A percentile compares a stretch with the other conserved stretches of the same genome.
Conservation (phyloP, 352 stramenopile species). For the Globisporangium nodosum region DNA sequence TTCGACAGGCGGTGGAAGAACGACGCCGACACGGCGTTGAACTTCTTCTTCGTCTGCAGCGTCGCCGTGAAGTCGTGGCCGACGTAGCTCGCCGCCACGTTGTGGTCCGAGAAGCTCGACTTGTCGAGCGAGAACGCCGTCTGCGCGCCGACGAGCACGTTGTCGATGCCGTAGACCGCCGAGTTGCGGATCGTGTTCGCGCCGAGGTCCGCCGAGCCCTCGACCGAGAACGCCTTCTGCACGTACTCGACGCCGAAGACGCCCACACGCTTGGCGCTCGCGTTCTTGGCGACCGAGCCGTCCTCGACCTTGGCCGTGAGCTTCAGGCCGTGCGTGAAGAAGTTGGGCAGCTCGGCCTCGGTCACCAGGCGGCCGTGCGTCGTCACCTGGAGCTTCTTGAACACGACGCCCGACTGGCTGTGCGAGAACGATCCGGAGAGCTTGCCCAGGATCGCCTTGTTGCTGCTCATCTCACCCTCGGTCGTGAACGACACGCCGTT, state of each 20-base stretch:
- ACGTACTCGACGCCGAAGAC: slow-evolving; percentile 78
- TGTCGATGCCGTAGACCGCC: slow-evolving; percentile 73
- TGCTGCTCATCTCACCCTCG: slow-evolving; percentile 78
- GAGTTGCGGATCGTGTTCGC: slow-evolving; percentile 53
- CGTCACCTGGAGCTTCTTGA: slow-evolving; percentile 88
- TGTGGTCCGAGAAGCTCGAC: slow-evolving; percentile 79
- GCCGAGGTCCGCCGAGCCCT: slow-evolving; percentile 52
- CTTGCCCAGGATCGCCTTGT: slow-evolving; percentile 87
- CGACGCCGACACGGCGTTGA: slow-evolving; percentile 71
- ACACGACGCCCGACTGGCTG: slow-evolving; percentile 46
- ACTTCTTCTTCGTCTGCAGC: slow-evolving; percentile 86
- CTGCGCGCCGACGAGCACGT: slow-evolving; percentile 68
- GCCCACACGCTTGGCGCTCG: slow-evolving; percentile 62
- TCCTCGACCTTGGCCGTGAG: slow-evolving; percentile 83
- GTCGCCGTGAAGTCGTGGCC: slow-evolving; percentile 71
- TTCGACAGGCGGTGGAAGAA: slow-evolving; percentile 81
- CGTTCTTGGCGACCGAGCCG: slow-evolving; percentile 72
- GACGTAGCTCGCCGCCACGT: slow-evolving; percentile 73
- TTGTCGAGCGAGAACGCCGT: slow-evolving; percentile 78
- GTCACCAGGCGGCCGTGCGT: slow-evolving; percentile 71
- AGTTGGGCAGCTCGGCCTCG: slow-evolving; percentile 76
- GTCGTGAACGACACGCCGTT: slow-evolving; percentile 86
- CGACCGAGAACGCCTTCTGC: slow-evolving; percentile 55
- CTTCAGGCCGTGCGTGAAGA: slow-evolving; percentile 77
- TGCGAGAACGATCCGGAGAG: slow-evolving; percentile 72